Evolutionary conservation across 139 green algal genomes (phyloP).

Genomic region (Volvox reticuliferus): DNA sequence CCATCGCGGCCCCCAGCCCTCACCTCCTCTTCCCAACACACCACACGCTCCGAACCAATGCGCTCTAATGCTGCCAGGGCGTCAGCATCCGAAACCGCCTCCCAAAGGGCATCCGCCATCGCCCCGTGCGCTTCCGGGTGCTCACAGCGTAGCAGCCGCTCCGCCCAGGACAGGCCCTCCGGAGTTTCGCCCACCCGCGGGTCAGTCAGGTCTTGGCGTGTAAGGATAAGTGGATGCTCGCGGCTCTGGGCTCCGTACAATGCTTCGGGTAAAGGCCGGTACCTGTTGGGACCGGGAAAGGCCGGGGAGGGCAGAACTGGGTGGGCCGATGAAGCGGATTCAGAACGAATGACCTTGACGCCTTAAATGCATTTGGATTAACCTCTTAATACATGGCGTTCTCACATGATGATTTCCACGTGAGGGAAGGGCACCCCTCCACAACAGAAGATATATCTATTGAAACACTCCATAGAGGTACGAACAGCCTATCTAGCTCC

Average conservation of each 20-base stretch:
- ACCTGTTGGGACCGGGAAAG: conserved; percentile 53
- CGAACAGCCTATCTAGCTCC: too few relatives aligned
- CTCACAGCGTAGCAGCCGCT: conserved; percentile 85
- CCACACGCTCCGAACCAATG: conserved; percentile 62
- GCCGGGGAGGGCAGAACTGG: not conserved
- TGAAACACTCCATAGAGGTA: too few relatives aligned
- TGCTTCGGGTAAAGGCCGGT: conserved; percentile 72
- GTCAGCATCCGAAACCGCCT: conserved; percentile 66
- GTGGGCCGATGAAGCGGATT: not conserved
- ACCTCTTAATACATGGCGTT: too few relatives aligned
- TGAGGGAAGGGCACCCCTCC: too few relatives aligned
- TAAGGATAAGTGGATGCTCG: conserved; percentile 78
- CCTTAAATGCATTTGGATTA: too few relatives aligned
- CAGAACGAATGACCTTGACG: too few relatives aligned
- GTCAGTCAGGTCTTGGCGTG: conserved; percentile 65
- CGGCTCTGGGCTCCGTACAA: conserved; percentile 60
- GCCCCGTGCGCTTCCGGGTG: conserved; percentile 67
- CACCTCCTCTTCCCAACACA: conserved; percentile 70
- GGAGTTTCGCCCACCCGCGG: conserved; percentile 67
- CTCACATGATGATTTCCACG: too few relatives aligned
- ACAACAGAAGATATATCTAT: too few relatives aligned
- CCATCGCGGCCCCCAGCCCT: conserved; percentile 9
- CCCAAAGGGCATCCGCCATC: conserved; percentile 81
- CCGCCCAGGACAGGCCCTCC: conserved; percentile 72
- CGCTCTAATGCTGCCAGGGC: conserved; percentile 60